Percentiles rank a stretch among this genome's conserved stretches.
Evolutionary conservation across 2,329 filamentous ascomycete species (phyloP).

Genomic region (Arthrinium puccinioides): DNA sequence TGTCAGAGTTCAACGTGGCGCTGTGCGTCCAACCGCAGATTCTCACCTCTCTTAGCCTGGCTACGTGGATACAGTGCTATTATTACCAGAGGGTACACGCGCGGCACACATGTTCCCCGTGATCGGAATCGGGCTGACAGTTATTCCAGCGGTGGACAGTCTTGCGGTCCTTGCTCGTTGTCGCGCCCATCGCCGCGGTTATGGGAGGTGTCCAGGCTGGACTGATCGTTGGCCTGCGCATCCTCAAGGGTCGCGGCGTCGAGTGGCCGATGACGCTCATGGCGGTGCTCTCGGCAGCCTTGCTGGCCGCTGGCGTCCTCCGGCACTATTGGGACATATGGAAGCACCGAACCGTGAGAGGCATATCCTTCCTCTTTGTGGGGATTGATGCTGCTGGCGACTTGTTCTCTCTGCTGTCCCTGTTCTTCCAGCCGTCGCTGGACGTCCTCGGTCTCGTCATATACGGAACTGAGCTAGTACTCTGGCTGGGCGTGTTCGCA

Average conservation of each 20-base stretch:
- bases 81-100: conserved; percentile 27
- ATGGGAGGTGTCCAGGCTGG: conserved; percentile 54
- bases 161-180: background rate
- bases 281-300: conserved; percentile 55
- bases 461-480: conserved; percentile 56
- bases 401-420: conserved; percentile 56
- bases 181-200: conserved; percentile 35
- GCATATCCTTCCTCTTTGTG: conserved; percentile 67
- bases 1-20: conserved; percentile 32
- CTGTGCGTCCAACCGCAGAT: conserved; percentile 36
- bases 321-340: conserved; percentile 67
- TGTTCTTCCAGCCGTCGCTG: conserved; percentile 52
- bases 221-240: conserved; percentile 49
- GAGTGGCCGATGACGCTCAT: conserved; percentile 60
- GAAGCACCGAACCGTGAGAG: conserved; percentile 55
- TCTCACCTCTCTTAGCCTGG: conserved; percentile 31
- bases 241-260: conserved; percentile 32
- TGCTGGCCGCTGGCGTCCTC: conserved; percentile 60
- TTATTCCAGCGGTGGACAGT: background rate
- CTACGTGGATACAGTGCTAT: conserved; percentile 35
- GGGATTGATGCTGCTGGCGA: conserved; percentile 64
- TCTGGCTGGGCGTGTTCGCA: conserved; percentile 62
- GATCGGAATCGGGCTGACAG: no score
- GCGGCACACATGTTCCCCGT: no score
- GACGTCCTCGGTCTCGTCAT: conserved; percentile 59